A percentile compares a stretch with the other conserved stretches of the same genome.
Evolutionary conservation across 495 filamentous ascomycete genomes (phyloP).

Genomic region (Cercophora scortea): DNA sequence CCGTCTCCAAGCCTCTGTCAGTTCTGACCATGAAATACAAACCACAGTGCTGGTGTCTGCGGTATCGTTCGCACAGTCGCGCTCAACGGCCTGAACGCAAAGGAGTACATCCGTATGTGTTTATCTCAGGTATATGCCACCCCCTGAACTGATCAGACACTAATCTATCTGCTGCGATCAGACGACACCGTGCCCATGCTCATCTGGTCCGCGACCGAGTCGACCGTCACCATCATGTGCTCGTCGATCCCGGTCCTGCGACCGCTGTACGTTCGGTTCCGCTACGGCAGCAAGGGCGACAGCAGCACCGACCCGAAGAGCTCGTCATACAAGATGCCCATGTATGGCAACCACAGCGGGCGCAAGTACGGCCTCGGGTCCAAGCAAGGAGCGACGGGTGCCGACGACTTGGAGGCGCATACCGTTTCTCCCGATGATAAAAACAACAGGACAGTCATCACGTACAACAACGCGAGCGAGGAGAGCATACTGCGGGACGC

Average conservation of each 20-base stretch:
- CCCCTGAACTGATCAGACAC: background rate
- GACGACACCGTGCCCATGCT: constrained; percentile 9
- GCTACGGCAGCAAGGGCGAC: constrained; percentile 1
- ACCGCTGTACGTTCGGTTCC: constrained; percentile 3
- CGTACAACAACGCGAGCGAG: constrained; percentile 1
- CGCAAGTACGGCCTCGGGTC: background rate
- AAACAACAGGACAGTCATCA: constrained; percentile 1
- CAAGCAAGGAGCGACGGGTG: too few species aligned
- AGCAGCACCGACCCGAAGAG: background rate
- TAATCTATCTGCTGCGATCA: background rate
- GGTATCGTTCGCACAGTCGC: constrained; percentile 8
- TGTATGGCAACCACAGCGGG: constrained; percentile 3
- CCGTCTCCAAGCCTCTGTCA: background rate
- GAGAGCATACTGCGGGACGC: constrained; percentile 1
- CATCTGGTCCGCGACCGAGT: constrained; percentile 8
- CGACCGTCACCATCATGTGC: constrained; percentile 10
- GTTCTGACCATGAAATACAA: background rate
- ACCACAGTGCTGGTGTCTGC: constrained; percentile 2
- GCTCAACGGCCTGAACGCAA: constrained; percentile 4
- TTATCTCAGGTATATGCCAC: background rate
- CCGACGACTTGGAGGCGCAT: background rate
- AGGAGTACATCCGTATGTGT: constrained; percentile 5
- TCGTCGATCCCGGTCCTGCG: constrained; percentile 5
- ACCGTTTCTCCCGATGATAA: background rate
- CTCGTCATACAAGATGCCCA: constrained; percentile 1